A percentile compares a stretch with the other conserved stretches of the same genome.
phyloP scores from a whole-genome alignment of 179 eudicot species.

The Beta corolliflora region DNA sequence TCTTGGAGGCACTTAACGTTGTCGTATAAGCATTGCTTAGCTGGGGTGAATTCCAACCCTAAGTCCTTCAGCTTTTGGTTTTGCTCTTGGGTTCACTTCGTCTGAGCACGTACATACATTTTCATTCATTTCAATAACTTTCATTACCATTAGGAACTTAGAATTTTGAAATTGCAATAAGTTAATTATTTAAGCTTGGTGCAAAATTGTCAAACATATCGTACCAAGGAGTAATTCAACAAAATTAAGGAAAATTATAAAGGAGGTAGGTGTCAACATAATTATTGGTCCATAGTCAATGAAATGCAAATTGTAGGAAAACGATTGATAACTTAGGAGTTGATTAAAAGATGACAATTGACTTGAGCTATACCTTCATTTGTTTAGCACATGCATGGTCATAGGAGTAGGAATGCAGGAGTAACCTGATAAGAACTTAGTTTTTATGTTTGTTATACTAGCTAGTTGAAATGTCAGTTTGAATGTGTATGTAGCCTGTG shows the following conservation, averaged over 20 bases:
- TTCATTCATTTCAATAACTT: neutral
- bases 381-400: no score
- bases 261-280: neutral
- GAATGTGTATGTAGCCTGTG: no score
- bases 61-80: conserved; percentile 82
- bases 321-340: neutral
- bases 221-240: neutral
- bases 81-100: conserved; percentile 66
- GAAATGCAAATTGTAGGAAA: no score
- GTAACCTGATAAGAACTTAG: no score
- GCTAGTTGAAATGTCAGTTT: no score
- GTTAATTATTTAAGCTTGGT: neutral
- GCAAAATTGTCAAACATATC: neutral
- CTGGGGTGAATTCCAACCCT: conserved; percentile 74
- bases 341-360: neutral
- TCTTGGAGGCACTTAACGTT: conserved; percentile 86
- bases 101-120: conserved; percentile 71
- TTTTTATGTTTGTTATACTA: no score
- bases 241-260: neutral
- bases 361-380: no score
- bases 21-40: conserved; percentile 68
- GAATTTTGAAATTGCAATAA: neutral
- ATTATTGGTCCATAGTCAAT: neutral
- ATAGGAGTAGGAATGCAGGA: no score
- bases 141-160: no score